Evolutionary conservation across 2,329 filamentous ascomycete species (phyloP).

Genomic region (Fusarium lyarnte): DNA sequence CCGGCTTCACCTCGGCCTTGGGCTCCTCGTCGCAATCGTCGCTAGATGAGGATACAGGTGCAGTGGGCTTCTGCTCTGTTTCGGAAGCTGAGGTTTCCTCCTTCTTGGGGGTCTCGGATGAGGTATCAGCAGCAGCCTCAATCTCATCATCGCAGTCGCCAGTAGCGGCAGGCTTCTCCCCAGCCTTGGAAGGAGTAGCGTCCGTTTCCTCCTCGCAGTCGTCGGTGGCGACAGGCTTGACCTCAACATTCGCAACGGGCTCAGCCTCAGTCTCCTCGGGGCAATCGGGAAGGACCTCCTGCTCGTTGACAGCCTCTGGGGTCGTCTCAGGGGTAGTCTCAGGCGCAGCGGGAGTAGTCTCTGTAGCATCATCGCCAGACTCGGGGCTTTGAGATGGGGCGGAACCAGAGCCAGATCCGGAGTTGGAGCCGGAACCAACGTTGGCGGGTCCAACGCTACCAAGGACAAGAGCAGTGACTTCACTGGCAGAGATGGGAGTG

Average conservation of each 20-base stretch:
- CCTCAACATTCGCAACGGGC: background rate
- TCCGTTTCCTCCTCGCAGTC: background rate
- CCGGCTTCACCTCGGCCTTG: background rate
- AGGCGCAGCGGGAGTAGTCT: background rate
- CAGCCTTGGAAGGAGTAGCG: background rate
- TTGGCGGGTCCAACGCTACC: constrained; percentile 40
- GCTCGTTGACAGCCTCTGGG: background rate
- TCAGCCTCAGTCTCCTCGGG: background rate
- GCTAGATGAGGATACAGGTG: background rate
- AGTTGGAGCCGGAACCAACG: constrained; percentile 30
- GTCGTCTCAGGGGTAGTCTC: background rate
- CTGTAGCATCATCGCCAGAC: background rate
- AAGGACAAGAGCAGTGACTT: constrained; percentile 39
- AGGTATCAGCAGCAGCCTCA: background rate
- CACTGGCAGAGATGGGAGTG: constrained; percentile 37
- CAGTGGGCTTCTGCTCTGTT: background rate
- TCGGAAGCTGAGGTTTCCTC: background rate
- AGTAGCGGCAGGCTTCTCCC: background rate
- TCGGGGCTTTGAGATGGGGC: background rate
- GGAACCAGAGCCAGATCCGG: constrained; percentile 32
- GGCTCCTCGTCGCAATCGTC: background rate
- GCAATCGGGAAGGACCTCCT: background rate
- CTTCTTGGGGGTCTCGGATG: background rate
- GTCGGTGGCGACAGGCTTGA: background rate
- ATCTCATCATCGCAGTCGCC: background rate